Conservation (phyloP, 139 green algal species). For the Mesotaenium endlicherianum region DNA sequence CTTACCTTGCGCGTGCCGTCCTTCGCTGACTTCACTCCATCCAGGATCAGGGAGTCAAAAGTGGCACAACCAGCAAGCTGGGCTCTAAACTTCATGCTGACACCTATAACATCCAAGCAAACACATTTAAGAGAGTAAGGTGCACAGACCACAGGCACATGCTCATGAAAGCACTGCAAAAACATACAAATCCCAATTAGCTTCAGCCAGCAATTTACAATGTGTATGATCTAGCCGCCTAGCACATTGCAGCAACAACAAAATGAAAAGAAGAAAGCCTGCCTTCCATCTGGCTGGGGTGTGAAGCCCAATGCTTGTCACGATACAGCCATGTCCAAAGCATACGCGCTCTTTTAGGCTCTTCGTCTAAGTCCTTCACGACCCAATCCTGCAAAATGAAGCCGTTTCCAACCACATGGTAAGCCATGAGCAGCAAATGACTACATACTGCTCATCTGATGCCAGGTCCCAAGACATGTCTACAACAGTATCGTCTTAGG, state of each 20-base stretch:
- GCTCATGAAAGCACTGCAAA: not conserved
- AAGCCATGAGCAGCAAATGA: not conserved
- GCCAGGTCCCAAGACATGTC: not conserved
- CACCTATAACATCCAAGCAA: slow-evolving; percentile 4
- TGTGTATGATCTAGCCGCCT: not conserved
- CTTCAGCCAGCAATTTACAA: not conserved
- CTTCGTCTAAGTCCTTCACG: slow-evolving; percentile 19
- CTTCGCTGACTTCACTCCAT: slow-evolving; percentile 4
- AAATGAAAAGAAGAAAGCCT: not conserved
- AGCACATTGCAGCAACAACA: not conserved
- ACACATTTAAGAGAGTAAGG: not conserved
- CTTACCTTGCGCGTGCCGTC: slow-evolving; percentile 52
- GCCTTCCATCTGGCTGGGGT: slow-evolving; percentile 25
- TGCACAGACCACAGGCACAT: not conserved
- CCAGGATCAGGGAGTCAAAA: slow-evolving; percentile 25
- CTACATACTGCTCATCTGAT: not conserved
- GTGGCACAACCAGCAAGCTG: not conserved
- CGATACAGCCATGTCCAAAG: slow-evolving; percentile 45
- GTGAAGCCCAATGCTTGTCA: slow-evolving; percentile 30
- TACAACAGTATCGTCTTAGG: not conserved
- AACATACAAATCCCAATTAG: not conserved
- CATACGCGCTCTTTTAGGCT: slow-evolving; percentile 3
- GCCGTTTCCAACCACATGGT: not conserved
- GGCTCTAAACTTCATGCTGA: slow-evolving; percentile 8
- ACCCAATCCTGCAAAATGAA: slow-evolving; percentile 16